Evolutionary conservation across 176 grass and related monocot genomes (phyloP), one percentile per base, ranked within the genome.

Genomic region (Triticum turgidum): DNA sequence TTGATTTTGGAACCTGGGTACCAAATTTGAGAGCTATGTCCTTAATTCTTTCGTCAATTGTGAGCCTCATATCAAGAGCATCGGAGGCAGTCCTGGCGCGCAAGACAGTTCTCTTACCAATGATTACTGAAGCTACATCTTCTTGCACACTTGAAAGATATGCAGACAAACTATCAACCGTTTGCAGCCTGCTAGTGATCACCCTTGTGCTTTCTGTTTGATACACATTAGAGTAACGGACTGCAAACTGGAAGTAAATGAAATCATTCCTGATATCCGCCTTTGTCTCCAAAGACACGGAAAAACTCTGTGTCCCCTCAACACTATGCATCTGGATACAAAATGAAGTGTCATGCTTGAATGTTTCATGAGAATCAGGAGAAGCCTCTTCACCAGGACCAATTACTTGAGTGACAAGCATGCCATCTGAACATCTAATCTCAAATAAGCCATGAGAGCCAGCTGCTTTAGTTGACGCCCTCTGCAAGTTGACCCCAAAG

Each of bases 401-500:
- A 86, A 99, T 96, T 81, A 99, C 94, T 87, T 99, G 97, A 59
- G 92, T 94, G 51, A 99, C 94, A 78, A 96, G 87, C 89, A 99
- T 91, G 74, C 89, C 92, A 82, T 99, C 94, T 42, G 97, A 96
- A 85, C 94, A 99, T 54, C 92, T 86, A 54, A 96, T 99, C 82
- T 99, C 97, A 65, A 99, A 94, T 83, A 94, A 91, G 35, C 94
- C 97, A 83, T 94, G 92, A 56, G 94, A 96, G 81, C 97, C 92
- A 47, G 93, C 85, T 32, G 97, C 84, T 87, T 92, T 93, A 58
- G 90, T 89, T 2, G 94, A 91, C 20, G 94, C 94, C 87, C 94
- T 96, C 87, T 99, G 97, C 87, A 99, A 87, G 80, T 99, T 99
- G 58, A 99, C 94, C 32, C 94, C 97, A 89, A 99, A 99, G 80